These are phyloP conservation scores for Podaxis rugospora DNA, from an alignment of 768 basidiomycete genomes.

Conservation along the genomic window DNA sequence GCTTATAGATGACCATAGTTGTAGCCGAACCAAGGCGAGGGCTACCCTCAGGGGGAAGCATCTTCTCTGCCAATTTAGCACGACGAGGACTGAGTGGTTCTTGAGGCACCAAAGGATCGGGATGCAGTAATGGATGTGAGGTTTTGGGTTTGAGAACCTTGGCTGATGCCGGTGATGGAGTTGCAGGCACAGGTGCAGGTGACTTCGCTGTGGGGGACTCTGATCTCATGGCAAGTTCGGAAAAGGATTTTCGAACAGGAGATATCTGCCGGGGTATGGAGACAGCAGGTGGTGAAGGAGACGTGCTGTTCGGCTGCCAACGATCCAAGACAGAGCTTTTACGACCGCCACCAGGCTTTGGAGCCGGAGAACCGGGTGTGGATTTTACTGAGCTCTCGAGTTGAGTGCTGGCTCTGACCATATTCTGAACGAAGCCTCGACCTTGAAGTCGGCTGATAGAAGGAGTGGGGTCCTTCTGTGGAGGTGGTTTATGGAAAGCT, in stretches of 20 bases:
- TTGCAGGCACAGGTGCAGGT: not conserved
- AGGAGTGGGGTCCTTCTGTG: slow-evolving; percentile 71
- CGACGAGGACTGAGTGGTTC: slow-evolving; percentile 15
- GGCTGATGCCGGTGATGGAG: not conserved
- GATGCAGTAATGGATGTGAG: slow-evolving; percentile 34
- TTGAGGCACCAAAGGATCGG: slow-evolving; percentile 13
- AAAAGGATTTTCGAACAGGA: slow-evolving; percentile 31
- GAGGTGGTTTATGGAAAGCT: slow-evolving; percentile 52
- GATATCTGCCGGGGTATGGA: slow-evolving; percentile 30
- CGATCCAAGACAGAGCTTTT: slow-evolving; percentile 65
- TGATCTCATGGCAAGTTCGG: slow-evolving; percentile 19
- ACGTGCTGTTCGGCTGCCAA: slow-evolving; percentile 47
- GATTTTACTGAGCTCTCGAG: slow-evolving; percentile 38
- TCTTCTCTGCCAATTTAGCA: slow-evolving; percentile 18
- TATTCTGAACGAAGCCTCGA: slow-evolving; percentile 80
- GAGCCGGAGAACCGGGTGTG: slow-evolving; percentile 26
- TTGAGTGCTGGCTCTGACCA: slow-evolving; percentile 66
- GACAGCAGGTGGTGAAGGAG: slow-evolving; percentile 25
- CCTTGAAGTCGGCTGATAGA: slow-evolving; percentile 81
- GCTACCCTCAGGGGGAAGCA: slow-evolving; percentile 25
- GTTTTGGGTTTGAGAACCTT: slow-evolving; percentile 29
- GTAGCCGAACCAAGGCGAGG: slow-evolving; percentile 64
- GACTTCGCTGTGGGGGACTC: slow-evolving; percentile 13
- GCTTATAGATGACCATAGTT: slow-evolving; percentile 66
- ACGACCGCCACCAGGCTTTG: slow-evolving; percentile 27